Percentiles rank a stretch among this genome's conserved stretches.
Evolutionary conservation across 805 yeast genomes (phyloP).

Genomic region (Yarrowia sp.): DNA sequence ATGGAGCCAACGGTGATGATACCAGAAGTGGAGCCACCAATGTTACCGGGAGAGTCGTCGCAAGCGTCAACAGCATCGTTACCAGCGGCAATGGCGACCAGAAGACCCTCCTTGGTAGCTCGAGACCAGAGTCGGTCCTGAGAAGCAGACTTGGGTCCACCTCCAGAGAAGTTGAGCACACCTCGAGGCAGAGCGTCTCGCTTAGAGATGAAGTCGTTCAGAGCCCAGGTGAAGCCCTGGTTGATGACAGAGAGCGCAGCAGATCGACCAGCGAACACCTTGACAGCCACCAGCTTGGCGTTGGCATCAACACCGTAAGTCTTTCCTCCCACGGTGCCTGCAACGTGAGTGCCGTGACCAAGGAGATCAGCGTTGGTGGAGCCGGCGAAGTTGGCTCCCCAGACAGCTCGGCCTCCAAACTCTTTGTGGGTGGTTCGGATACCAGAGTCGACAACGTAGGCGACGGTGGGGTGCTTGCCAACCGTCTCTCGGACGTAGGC

Average conservation of each 20-base stretch:
- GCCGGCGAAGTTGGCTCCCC: constrained; percentile 84
- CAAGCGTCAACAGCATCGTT: constrained; percentile 32
- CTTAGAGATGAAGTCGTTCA: constrained; percentile 27
- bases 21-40: constrained; percentile 11
- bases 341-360: constrained; percentile 97
- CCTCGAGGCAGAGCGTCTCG: constrained; percentile 54
- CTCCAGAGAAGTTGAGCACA: constrained; percentile 83
- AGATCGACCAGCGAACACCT: constrained; percentile 58
- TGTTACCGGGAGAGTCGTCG: constrained; percentile 19
- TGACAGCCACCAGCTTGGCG: constrained; percentile 64
- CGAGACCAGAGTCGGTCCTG: constrained; percentile 88
- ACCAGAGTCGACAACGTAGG: constrained; percentile 92
- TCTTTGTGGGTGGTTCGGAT: constrained; percentile 75
- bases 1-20: constrained; percentile 31
- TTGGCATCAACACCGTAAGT: constrained; percentile 62
- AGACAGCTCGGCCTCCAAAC: constrained; percentile 80
- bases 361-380: constrained; percentile 82
- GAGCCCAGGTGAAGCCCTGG: constrained; percentile 37
- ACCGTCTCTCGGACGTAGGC: constrained; percentile 30
- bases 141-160: constrained; percentile 90
- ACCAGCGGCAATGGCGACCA: constrained; percentile 47
- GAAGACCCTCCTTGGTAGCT: constrained; percentile 85
- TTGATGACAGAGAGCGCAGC: constrained; percentile 34
- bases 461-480: constrained; percentile 55
- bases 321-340: constrained; percentile 70